A percentile compares a stretch with the other conserved stretches of the same genome.
Evolutionary conservation across 2,329 filamentous ascomycete genomes (phyloP).

Genomic region (Claviceps digitariae): DNA sequence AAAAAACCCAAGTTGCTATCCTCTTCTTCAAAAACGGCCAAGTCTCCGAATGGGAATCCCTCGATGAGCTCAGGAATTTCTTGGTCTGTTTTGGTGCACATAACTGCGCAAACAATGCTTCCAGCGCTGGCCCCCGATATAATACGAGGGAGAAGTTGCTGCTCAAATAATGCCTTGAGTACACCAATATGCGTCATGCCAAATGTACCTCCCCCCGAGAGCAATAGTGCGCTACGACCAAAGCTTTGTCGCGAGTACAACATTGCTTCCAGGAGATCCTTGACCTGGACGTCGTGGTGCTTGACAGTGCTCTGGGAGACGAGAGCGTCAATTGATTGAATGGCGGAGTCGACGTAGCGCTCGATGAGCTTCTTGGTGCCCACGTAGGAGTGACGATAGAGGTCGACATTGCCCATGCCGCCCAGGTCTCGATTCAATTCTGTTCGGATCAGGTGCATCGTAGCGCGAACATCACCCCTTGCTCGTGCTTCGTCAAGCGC

Average conservation of each 20-base stretch:
- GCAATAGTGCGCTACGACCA: conserved; percentile 67
- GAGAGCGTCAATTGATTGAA: conserved; percentile 59
- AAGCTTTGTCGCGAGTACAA: conserved; percentile 65
- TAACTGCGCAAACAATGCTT: conserved; percentile 69
- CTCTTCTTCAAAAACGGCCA: conserved; percentile 63
- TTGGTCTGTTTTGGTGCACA: conserved; percentile 65
- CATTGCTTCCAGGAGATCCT: conserved; percentile 51
- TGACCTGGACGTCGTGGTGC: conserved; percentile 41
- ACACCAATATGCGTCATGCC: conserved; percentile 90
- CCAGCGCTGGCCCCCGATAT: conserved; percentile 81
- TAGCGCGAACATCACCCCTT: conserved; percentile 57
- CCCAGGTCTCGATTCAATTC: conserved; percentile 68
- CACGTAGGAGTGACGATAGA: conserved; percentile 74
- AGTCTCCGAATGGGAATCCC: conserved; percentile 64
- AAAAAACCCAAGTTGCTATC: conserved; percentile 46
- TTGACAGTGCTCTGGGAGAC: conserved; percentile 43
- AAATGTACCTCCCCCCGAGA: conserved; percentile 80
- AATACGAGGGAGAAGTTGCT: conserved; percentile 64
- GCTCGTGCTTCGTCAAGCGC: conserved; percentile 63
- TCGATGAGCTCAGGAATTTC: conserved; percentile 59
- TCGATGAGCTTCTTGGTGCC: conserved; percentile 84
- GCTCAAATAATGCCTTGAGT: conserved; percentile 65
- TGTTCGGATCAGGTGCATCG: conserved; percentile 72
- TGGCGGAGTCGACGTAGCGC: conserved; percentile 67
- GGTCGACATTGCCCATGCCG: conserved; percentile 67